Evolutionary conservation across 495 filamentous ascomycete genomes (phyloP).

Genomic region (Cryomyces minteri): DNA sequence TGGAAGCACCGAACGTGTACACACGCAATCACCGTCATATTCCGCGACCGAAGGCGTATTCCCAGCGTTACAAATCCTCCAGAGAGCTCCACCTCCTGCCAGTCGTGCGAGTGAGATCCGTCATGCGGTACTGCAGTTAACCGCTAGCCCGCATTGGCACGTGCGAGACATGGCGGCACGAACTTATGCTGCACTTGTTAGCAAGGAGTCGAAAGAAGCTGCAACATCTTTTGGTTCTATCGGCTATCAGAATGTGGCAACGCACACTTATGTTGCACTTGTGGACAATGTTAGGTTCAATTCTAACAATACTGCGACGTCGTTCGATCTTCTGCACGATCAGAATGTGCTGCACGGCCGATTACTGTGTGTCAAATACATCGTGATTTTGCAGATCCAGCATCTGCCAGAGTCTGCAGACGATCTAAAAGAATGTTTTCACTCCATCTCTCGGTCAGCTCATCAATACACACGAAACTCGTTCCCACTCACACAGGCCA

Average conservation of each 20-base stretch:
- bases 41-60: constrained; percentile 48
- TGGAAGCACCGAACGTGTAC: background rate
- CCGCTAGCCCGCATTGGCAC: constrained; percentile 67
- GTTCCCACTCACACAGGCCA: too few relatives aligned
- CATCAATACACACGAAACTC: too few relatives aligned
- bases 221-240: too few relatives aligned
- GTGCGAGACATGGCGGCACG: constrained; percentile 80
- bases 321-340: too few relatives aligned
- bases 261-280: constrained; percentile 49
- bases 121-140: constrained; percentile 30
- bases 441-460: too few relatives aligned
- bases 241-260: constrained; percentile 41
- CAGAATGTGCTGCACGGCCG: constrained; percentile 49
- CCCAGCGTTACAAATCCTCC: constrained; percentile 71
- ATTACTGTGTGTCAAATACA: constrained; percentile 30
- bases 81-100: constrained; percentile 37
- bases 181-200: constrained; percentile 38
- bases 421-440: too few relatives aligned
- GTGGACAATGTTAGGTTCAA: constrained; percentile 7
- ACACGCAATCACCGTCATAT: background rate
- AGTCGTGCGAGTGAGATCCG: constrained; percentile 23
- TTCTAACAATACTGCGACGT: too few relatives aligned
- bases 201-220: constrained; percentile 6
- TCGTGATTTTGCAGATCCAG: background rate
- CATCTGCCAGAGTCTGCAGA: too few relatives aligned